phyloP scores from a whole-genome alignment of 129 eudicot genomes.

The Sambucus nigra region DNA sequence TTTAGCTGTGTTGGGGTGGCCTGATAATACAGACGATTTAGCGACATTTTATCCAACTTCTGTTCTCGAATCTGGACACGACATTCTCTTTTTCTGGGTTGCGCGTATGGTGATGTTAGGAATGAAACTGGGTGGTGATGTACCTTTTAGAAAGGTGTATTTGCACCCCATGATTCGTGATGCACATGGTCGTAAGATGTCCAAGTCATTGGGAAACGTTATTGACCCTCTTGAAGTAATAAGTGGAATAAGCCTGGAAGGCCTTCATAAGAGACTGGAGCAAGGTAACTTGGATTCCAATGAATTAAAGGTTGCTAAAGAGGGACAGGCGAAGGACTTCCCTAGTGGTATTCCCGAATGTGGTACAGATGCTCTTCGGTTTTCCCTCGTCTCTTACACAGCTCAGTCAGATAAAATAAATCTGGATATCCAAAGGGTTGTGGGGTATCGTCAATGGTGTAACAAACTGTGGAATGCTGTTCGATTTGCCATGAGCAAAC shows the following conservation, averaged over 20 bases:
- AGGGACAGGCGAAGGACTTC: conserved; percentile 80
- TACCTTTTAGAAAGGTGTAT: conserved; percentile 85
- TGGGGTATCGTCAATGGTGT: conserved; percentile 92
- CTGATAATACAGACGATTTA: conserved; percentile 71
- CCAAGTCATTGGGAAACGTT: conserved; percentile 93
- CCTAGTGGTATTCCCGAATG: conserved; percentile 89
- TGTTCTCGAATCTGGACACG: conserved; percentile 91
- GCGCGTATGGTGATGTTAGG: conserved; percentile 95
- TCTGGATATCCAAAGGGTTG: conserved; percentile 82
- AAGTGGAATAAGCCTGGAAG: conserved; percentile 53
- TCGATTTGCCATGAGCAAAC: conserved; percentile 87
- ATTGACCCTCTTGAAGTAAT: conserved; percentile 95
- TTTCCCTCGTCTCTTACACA: conserved; percentile 91
- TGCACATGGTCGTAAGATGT: conserved; percentile 99
- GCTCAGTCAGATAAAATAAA: conserved; percentile 98
- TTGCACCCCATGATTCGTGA: conserved; percentile 97
- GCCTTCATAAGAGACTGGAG: conserved; percentile 84
- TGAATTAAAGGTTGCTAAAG: conserved; percentile 67
- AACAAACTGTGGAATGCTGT: conserved; percentile 91
- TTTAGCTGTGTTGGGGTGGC: conserved; percentile 84
- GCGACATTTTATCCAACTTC: conserved; percentile 71
- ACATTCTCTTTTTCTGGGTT: conserved; percentile 87
- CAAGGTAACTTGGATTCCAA: conserved; percentile 79
- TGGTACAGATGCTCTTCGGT: conserved; percentile 97
- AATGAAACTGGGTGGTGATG: conserved; percentile 77